These are phyloP conservation scores for Lathyrus aphaca DNA, from an alignment of 306 rosid species.

Conservation along the genomic window DNA sequence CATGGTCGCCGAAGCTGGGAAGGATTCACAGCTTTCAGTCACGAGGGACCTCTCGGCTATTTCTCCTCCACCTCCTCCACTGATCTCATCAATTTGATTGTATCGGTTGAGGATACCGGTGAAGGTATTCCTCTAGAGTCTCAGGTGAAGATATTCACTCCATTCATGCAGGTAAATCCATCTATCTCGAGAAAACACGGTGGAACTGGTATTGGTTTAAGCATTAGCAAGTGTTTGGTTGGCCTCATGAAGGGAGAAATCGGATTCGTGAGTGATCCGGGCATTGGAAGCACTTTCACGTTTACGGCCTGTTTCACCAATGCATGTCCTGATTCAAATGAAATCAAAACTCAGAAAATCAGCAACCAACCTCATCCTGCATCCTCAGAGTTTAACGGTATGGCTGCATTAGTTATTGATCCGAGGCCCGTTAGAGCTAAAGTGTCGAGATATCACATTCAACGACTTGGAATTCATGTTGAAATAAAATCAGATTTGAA, in stretches of 20 bases:
- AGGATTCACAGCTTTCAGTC: conserved; percentile 60
- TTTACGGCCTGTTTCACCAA: conserved; percentile 81
- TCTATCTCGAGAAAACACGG: conserved; percentile 90
- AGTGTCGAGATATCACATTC: conserved; percentile 87
- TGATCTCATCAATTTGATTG: conserved; percentile 68
- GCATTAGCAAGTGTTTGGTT: conserved; percentile 98
- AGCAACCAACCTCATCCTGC: conserved; percentile 60
- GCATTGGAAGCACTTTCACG: conserved; percentile 89
- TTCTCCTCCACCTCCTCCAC: conserved; percentile 60
- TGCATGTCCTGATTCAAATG: conserved; percentile 50
- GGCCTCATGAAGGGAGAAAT: conserved; percentile 97
- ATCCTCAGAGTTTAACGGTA: conserved; percentile 72
- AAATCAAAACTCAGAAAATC: conserved; percentile 55
- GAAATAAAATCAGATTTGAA: conserved; percentile 67
- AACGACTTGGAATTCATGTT: conserved; percentile 79
- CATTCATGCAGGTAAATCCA: conserved; percentile 95
- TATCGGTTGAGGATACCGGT: conserved; percentile 99
- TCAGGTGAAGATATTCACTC: conserved; percentile 79
- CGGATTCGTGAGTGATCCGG: conserved; percentile 82
- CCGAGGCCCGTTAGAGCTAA: conserved; percentile 73
- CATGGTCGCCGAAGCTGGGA: conserved; percentile 74
- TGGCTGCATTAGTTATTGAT: conserved; percentile 77
- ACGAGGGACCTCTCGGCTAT: conserved; percentile 59
- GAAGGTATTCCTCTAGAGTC: conserved; percentile 85
- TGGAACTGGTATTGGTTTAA: conserved; percentile 95